Conservation (phyloP, 164 flowering plant genomes). For the Berberis thunbergii region DNA sequence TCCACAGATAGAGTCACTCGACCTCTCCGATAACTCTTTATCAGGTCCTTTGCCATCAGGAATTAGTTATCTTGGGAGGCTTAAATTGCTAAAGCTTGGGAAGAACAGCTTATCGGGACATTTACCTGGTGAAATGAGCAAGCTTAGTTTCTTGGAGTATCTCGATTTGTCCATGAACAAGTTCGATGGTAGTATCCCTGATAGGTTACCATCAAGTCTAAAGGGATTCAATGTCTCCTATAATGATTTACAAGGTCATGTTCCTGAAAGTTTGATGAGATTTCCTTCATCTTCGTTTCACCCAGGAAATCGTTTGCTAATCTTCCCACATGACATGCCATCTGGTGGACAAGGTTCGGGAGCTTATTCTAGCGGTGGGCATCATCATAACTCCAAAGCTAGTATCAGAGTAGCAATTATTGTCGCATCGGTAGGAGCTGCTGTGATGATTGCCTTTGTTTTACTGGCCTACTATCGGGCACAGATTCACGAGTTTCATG, state of each 20-base stretch:
- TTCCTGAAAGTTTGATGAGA: constrained; percentile 55
- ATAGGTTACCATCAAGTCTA: constrained; percentile 44
- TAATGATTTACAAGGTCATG: constrained; percentile 58
- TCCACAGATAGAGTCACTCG: constrained; percentile 62
- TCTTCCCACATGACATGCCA: constrained; percentile 16
- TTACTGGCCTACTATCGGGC: constrained; percentile 56
- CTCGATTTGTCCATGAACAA: constrained; percentile 71
- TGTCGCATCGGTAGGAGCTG: constrained; percentile 48
- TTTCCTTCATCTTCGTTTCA: constrained; percentile 53
- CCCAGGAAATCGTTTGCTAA: constrained; percentile 60
- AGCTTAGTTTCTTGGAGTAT: constrained; percentile 50
- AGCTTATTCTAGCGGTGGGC: constrained; percentile 5
- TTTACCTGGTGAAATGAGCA: constrained; percentile 59
- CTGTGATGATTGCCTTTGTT: constrained; percentile 46
- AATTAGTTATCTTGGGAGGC: constrained; percentile 50
- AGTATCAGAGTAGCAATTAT: constrained; percentile 44
- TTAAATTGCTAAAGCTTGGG: constrained; percentile 58
- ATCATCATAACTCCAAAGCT: constrained; percentile 29
- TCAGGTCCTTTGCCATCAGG: constrained; percentile 61
- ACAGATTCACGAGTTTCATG: constrained; percentile 42
- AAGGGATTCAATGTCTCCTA: constrained; percentile 50
- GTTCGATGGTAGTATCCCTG: constrained; percentile 66
- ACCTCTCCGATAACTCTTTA: constrained; percentile 66
- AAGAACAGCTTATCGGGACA: constrained; percentile 60
- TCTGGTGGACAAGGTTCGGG: constrained; percentile 11